Evolutionary conservation across 2,329 filamentous ascomycete species (phyloP).

Genomic region (Biscogniauxia sp.): DNA sequence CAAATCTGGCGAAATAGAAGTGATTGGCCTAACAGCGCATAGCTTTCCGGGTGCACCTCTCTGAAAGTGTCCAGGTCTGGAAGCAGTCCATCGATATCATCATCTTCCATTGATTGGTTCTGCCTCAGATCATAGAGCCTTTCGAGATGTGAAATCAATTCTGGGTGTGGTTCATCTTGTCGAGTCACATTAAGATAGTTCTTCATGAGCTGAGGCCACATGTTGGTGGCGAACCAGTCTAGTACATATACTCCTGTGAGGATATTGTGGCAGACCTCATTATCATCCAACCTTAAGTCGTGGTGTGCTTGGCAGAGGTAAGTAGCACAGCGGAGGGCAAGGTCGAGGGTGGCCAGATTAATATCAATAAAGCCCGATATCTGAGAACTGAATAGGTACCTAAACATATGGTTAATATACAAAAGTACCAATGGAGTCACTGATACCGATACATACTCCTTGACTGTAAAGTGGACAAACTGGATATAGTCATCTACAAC

Average conservation of each 20-base stretch:
- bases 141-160: no score
- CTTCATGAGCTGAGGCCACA: background rate
- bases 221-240: background rate
- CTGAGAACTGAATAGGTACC: no score
- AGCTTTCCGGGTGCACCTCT: background rate
- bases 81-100: no score
- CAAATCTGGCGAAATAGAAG: constrained; percentile 1
- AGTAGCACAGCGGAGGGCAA: constrained; percentile 1
- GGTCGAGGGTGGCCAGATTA: constrained; percentile 2
- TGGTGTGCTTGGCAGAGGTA: constrained; percentile 2
- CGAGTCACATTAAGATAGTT: background rate
- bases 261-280: background rate
- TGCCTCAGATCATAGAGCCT: no score
- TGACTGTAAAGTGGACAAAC: constrained; percentile 35
- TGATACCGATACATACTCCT: constrained; percentile 21
- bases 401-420: no score
- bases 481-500: constrained; percentile 27
- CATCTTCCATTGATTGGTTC: no score
- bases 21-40: background rate
- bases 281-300: background rate
- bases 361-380: constrained; percentile 5
- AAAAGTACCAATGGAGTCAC: no score
- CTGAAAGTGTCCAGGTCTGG: background rate
- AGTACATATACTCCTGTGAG: background rate
- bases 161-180: no score